Conservation (phyloP, 2,329 filamentous ascomycete species). For the Aspergillus sp. region DNA sequence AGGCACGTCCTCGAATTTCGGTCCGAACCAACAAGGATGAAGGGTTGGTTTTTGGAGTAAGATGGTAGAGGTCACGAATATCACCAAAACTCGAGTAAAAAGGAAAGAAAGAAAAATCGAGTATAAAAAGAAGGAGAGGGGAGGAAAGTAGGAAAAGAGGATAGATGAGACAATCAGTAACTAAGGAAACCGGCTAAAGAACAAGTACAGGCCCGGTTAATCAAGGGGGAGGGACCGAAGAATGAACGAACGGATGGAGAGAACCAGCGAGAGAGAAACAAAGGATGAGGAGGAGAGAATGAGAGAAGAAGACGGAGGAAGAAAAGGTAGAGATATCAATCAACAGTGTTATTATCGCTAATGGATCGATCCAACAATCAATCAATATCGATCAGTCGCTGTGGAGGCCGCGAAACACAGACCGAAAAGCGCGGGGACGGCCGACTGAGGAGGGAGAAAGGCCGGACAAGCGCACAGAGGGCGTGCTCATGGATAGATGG, state of each 20-base stretch:
- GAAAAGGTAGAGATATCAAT: slow-evolving; percentile 3
- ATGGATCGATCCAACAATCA: background rate
- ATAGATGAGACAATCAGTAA: slow-evolving; percentile 7
- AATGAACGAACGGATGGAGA: slow-evolving; percentile 1
- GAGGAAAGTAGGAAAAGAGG: slow-evolving; percentile 7
- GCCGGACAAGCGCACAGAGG: background rate
- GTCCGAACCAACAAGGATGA: background rate
- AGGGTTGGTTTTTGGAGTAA: background rate
- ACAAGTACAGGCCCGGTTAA: slow-evolving; percentile 1
- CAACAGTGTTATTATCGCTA: background rate
- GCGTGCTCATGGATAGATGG: background rate
- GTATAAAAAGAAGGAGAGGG: background rate
- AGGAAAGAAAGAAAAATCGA: too few species aligned
- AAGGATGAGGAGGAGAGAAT: slow-evolving; percentile 1
- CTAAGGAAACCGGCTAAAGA: background rate
- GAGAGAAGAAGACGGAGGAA: slow-evolving; percentile 5
- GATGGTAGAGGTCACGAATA: background rate
- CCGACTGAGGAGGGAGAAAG: background rate
- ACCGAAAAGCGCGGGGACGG: background rate
- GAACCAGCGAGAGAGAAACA: background rate
- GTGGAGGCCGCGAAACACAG: background rate
- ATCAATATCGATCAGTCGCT: background rate
- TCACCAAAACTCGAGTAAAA: too few species aligned
- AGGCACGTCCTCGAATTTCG: background rate
- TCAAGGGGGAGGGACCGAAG: slow-evolving; percentile 1